Base-by-base conservation (phyloP, 1,284 basidiomycete genomes). In the Paramarasmius palmivorus region DNA sequence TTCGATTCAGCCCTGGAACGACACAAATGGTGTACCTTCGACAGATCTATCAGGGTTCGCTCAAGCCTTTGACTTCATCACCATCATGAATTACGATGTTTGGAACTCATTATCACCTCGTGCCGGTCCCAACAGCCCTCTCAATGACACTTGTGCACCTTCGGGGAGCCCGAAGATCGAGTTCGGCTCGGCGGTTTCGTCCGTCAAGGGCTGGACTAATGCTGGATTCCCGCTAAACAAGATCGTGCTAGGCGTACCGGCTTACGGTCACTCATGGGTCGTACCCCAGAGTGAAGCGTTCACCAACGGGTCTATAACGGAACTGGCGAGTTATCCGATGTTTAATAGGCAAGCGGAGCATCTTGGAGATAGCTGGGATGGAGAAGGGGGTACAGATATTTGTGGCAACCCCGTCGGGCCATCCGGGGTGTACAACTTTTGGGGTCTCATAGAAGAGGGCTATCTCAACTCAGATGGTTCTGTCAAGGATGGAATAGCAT, bases 11-110 rank as follows among this genome's bases (percentile, higher is more conserved):
- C 89, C 93, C 1, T 96, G 88, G 73, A 71, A 75, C 7, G 86
- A 80, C 50, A 42, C 77, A 1, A 71, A 78, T 49, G 86, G 87
- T 6, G 66, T 60, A 9, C 84, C 90, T 0, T 71, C 84, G 53
- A 68, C 70, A 2, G 79, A 93, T 65, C 82, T 95, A 15, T 82
- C 83, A 4, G 79, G 60, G 1, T 95, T 92, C 63, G 85, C 85
- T 6, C 61, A 78, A 38, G 77, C 85, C 19, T 78, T 96, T 35
- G 91, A 95, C 67, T 91, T 85, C 74, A 84, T 95, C 57, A 17
- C 37, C 14, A 57, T 59, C 36, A 59, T 59, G 58, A 59, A 59
- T 35, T 59, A 59, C 48, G 55, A 56, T n/a, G 46, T 59, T n/a
- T 56, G 47, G 36, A 40, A 39, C 22, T 19, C 40, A n/a, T 25